A percentile compares a stretch with the other conserved stretches of the same genome.
phyloP scores from a whole-genome alignment of 2,329 filamentous ascomycete genomes.

The Onygenales sp. region DNA sequence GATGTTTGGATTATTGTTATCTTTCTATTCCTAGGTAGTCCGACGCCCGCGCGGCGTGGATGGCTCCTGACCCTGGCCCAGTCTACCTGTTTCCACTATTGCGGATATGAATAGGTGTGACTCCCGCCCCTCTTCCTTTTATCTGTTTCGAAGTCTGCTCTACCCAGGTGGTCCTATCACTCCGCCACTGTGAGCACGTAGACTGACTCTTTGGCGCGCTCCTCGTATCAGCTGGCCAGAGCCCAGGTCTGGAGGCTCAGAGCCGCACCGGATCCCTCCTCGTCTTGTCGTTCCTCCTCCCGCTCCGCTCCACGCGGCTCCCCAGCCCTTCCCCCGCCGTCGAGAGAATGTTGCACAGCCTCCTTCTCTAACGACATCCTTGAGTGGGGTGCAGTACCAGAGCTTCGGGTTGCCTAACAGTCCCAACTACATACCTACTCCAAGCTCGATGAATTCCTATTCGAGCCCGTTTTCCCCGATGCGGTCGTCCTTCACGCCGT shows the following conservation, averaged over 20 bases:
- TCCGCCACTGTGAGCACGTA: not conserved
- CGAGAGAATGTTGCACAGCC: slow-evolving; percentile 35
- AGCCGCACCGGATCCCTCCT: slow-evolving; percentile 5
- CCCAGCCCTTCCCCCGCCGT: slow-evolving; percentile 28
- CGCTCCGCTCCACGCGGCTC: slow-evolving; percentile 19
- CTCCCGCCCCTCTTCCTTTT: slow-evolving; percentile 1
- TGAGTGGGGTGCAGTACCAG: slow-evolving; percentile 28
- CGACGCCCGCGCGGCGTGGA: not conserved
- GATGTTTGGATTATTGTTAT: not conserved
- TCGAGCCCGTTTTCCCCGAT: slow-evolving; percentile 32
- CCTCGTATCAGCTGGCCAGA: slow-evolving; percentile 6
- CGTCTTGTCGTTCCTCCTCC: slow-evolving; percentile 13
- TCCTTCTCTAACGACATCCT: slow-evolving; percentile 33
- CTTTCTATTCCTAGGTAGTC: not conserved
- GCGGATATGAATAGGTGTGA: slow-evolving; percentile 12
- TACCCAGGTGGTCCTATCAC: not conserved
- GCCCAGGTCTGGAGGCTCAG: slow-evolving; percentile 5
- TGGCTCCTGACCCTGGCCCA: slow-evolving; percentile 1
- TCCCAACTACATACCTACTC: slow-evolving; percentile 24
- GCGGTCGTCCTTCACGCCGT: slow-evolving; percentile 26
- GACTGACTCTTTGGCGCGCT: not conserved
- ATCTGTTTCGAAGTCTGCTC: not conserved
- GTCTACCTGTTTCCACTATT: not conserved
- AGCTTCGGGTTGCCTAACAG: slow-evolving; percentile 21
- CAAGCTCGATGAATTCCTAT: slow-evolving; percentile 30